These are phyloP conservation scores for Boletus rubescentipes DNA, from an alignment of 768 basidiomycete genomes.

Conservation along the genomic window DNA sequence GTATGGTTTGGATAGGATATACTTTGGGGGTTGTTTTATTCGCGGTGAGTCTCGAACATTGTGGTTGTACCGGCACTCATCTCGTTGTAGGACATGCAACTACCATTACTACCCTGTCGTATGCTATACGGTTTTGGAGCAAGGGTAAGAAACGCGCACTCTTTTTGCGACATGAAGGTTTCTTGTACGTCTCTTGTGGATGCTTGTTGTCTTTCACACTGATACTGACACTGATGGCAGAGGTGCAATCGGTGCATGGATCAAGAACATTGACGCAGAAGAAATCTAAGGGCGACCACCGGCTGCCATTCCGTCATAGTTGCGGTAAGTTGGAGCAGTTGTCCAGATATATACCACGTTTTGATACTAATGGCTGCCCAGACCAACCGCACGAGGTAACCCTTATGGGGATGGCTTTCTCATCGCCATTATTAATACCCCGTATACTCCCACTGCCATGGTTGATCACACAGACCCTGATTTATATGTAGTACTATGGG, in stretches of 20 bases:
- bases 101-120: slow-evolving; percentile 95
- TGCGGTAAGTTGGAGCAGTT: neutral
- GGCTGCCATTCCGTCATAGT: slow-evolving; percentile 7
- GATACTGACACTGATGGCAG: slow-evolving; percentile 38
- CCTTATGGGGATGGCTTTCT: slow-evolving; percentile 17
- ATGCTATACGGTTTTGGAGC: slow-evolving; percentile 99
- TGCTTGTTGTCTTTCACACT: neutral
- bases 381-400: slow-evolving; percentile 29
- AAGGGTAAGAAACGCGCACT: slow-evolving; percentile 95
- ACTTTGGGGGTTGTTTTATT: slow-evolving; percentile 99
- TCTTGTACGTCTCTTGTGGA: slow-evolving; percentile 66
- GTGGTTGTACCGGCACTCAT: slow-evolving; percentile 2
- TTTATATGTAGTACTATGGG: slow-evolving; percentile 8
- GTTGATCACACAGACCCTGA: slow-evolving; percentile 8
- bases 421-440: slow-evolving; percentile 27
- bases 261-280: slow-evolving; percentile 82
- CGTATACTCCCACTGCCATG: slow-evolving; percentile 21
- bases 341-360: slow-evolving; percentile 3
- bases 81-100: slow-evolving; percentile 79
- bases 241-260: slow-evolving; percentile 96
- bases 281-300: slow-evolving; percentile 14
- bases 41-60: slow-evolving; percentile 60
- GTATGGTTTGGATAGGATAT: slow-evolving; percentile 93
- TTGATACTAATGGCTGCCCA: neutral
- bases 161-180: slow-evolving; percentile 97